Percentiles rank a stretch among this genome's conserved stretches.
Conservation (phyloP, 305 asterid species). For the Coffea humblotiana region DNA sequence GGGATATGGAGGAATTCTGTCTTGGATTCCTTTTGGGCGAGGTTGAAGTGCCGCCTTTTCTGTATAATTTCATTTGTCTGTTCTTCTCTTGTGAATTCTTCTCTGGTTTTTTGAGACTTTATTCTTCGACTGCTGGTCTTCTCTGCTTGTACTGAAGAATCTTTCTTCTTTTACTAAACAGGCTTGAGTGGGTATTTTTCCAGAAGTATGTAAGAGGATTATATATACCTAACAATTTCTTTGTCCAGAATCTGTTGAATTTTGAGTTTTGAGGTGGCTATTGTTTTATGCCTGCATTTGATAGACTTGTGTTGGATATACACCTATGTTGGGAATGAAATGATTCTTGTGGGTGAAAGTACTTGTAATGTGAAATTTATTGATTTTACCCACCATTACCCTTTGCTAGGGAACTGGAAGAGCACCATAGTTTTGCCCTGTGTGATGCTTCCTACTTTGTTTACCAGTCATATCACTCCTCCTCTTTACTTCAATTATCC, state of each 20-base stretch:
- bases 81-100: slow-evolving; percentile 4
- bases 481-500: background rate
- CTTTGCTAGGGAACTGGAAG: background rate
- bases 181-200: background rate
- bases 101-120: background rate
- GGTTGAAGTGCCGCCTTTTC: background rate
- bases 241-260: background rate
- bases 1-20: background rate
- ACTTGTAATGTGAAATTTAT: background rate
- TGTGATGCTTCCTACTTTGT: background rate
- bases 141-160: background rate
- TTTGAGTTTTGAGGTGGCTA: background rate
- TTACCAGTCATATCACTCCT: background rate
- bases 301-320: background rate
- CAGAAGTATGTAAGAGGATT: background rate
- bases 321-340: background rate
- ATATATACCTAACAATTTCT: background rate
- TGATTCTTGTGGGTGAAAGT: background rate
- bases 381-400: background rate
- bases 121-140: background rate
- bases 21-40: background rate
- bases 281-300: background rate
- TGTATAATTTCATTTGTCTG: background rate
- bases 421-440: background rate
- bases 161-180: background rate